Conservation (phyloP, 306 rosid species). For the Gastrolobium villosum region DNA sequence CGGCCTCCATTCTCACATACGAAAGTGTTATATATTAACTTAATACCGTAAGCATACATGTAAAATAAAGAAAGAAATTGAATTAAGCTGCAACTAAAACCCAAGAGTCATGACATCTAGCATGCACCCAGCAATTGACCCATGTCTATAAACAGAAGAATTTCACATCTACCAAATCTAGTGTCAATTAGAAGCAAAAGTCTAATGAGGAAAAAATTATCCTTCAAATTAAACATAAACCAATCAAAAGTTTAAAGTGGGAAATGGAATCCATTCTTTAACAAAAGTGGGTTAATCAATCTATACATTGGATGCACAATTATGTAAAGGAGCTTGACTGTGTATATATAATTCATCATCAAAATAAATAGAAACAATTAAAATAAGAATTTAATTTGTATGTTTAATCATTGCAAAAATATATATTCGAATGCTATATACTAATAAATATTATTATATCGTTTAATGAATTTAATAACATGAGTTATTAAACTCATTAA, state of each 20-base stretch:
- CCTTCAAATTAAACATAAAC: neutral
- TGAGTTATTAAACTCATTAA: neutral
- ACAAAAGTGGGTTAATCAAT: neutral
- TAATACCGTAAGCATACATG: neutral
- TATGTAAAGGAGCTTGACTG: too few species aligned
- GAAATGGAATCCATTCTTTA: neutral
- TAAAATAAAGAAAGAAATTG: neutral
- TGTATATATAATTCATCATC: neutral
- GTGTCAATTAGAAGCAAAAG: too few species aligned
- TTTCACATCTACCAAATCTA: too few species aligned
- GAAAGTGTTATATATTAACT: neutral
- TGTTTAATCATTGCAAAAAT: too few species aligned
- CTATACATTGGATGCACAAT: too few species aligned
- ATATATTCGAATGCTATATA: too few species aligned
- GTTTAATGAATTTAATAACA: neutral
- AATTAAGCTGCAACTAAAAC: neutral
- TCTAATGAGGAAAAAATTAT: neutral
- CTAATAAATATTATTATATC: neutral
- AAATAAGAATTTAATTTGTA: neutral
- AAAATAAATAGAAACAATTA: neutral
- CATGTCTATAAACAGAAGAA: too few species aligned
- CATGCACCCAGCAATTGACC: too few species aligned
- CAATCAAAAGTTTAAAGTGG: neutral
- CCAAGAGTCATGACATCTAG: too few species aligned
- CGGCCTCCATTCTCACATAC: neutral